Evolutionary conservation across 306 rosid genomes (phyloP).

Genomic region (Cyclanthera cordifolia): DNA sequence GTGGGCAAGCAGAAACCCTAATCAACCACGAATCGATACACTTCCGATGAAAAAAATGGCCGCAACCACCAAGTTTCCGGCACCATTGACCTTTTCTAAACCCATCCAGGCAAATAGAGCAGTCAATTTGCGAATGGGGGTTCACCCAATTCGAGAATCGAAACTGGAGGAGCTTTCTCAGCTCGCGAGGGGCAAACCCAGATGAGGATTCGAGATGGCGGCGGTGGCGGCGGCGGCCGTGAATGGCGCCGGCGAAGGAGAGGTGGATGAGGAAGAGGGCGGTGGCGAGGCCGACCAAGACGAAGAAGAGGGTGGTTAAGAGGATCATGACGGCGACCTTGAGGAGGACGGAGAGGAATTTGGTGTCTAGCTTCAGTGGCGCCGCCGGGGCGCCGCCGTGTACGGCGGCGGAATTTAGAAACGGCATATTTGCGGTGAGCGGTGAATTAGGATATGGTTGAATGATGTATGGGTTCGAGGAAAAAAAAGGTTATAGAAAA

Average conservation of each 20-base stretch:
- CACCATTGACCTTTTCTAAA: slow-evolving; percentile 61
- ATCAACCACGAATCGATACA: slow-evolving; percentile 70
- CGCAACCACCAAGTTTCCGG: slow-evolving; percentile 42
- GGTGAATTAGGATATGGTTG: no score
- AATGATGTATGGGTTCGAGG: no score
- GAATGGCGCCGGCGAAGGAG: slow-evolving; percentile 46
- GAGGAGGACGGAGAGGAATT: slow-evolving; percentile 47
- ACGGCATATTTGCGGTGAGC: neutral
- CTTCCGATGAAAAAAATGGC: slow-evolving; percentile 53
- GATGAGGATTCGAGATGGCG: slow-evolving; percentile 16
- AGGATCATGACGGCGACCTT: slow-evolving; percentile 58
- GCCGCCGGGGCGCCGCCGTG: slow-evolving; percentile 12
- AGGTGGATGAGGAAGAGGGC: slow-evolving; percentile 49
- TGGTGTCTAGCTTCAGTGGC: slow-evolving; percentile 39
- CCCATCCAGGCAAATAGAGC: slow-evolving; percentile 60
- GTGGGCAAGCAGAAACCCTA: slow-evolving; percentile 26
- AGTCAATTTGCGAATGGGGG: slow-evolving; percentile 24
- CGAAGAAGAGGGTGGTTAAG: slow-evolving; percentile 55
- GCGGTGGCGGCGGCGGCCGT: slow-evolving; percentile 41
- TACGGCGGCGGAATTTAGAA: neutral
- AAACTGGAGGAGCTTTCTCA: slow-evolving; percentile 44
- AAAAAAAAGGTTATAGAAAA: no score
- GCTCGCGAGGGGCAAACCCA: slow-evolving; percentile 27
- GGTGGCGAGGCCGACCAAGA: slow-evolving; percentile 65
- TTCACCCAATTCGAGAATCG: slow-evolving; percentile 20